Percentiles rank a stretch among this genome's conserved stretches.
These are phyloP conservation scores for Trametes meyenii DNA, from an alignment of 768 basidiomycete species.

Conservation along the genomic window DNA sequence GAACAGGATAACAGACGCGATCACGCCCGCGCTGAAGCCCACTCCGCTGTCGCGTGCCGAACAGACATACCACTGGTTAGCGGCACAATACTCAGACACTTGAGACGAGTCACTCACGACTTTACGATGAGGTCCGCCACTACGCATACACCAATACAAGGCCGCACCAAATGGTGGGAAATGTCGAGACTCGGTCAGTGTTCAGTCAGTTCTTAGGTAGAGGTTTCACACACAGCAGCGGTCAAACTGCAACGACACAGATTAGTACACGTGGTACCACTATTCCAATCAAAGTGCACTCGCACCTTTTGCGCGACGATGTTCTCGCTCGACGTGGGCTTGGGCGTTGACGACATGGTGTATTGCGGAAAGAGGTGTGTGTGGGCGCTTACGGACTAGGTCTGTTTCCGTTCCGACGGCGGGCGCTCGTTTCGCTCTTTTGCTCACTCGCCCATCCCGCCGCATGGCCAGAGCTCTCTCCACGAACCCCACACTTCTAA, in stretches of 20 bases:
- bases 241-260: slow-evolving; percentile 61
- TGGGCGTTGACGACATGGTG: slow-evolving; percentile 50
- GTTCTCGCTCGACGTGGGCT: slow-evolving; percentile 85
- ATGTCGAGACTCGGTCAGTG: not conserved
- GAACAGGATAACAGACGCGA: slow-evolving; percentile 90
- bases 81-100: not conserved
- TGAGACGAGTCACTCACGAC: slow-evolving; percentile 53
- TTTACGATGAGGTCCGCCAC: slow-evolving; percentile 87
- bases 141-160: slow-evolving; percentile 26
- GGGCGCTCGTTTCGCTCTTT: no score
- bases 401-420: not conserved
- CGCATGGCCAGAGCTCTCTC: no score
- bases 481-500: no score
- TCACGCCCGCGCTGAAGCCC: slow-evolving; percentile 86
- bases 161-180: not conserved
- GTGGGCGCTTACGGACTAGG: not conserved
- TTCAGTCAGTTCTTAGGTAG: not conserved
- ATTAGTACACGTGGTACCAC: no score
- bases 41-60: slow-evolving; percentile 58
- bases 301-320: slow-evolving; percentile 85
- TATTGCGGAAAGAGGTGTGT: slow-evolving; percentile 10
- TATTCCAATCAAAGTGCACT: not conserved
- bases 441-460: no score
- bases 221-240: slow-evolving; percentile 68
- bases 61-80: slow-evolving; percentile 14